phyloP scores from a whole-genome alignment of 2,329 filamentous ascomycete species.

The Plectosphaerella plurivora region DNA sequence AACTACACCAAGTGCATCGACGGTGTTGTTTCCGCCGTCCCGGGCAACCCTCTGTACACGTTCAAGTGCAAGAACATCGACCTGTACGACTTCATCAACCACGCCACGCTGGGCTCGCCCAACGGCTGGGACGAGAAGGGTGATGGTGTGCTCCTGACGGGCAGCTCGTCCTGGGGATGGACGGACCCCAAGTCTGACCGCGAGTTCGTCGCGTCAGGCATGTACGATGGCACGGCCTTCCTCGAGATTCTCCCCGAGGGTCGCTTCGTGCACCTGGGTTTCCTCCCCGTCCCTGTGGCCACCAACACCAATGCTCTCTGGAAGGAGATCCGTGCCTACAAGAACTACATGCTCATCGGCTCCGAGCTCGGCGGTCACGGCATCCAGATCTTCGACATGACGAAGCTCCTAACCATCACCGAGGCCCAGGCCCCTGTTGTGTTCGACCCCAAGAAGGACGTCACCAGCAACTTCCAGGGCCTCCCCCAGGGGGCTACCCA shows the following conservation, averaged over 20 bases:
- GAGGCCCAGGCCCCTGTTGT: conserved; percentile 22
- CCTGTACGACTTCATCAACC: conserved; percentile 48
- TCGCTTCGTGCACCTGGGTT: conserved; percentile 36
- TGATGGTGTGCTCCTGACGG: conserved; percentile 13
- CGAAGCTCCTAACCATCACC: conserved; percentile 40
- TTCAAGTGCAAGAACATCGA: conserved; percentile 31
- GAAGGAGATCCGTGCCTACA: conserved; percentile 30
- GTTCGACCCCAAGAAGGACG: conserved; percentile 20
- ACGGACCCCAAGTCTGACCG: conserved; percentile 30
- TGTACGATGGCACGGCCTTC: conserved; percentile 36
- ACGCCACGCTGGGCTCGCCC: conserved; percentile 43
- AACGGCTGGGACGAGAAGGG: conserved; percentile 11
- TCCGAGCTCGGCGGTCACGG: conserved; percentile 41
- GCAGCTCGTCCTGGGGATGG: conserved; percentile 35
- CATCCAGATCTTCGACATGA: conserved; percentile 60
- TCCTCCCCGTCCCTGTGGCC: conserved; percentile 17
- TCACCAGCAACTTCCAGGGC: conserved; percentile 20
- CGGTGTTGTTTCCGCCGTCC: conserved; percentile 14
- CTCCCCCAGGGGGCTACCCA: conserved; percentile 36
- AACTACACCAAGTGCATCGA: conserved; percentile 16
- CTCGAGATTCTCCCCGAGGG: conserved; percentile 36
- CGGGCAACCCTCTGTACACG: conserved; percentile 14
- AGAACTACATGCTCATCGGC: conserved; percentile 27
- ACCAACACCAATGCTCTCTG: conserved; percentile 15
- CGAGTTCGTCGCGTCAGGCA: conserved; percentile 13